These are phyloP conservation scores for Kalanchoe fedtschenkoi DNA, from an alignment of 164 flowering plant genomes.

Conservation along the genomic window DNA sequence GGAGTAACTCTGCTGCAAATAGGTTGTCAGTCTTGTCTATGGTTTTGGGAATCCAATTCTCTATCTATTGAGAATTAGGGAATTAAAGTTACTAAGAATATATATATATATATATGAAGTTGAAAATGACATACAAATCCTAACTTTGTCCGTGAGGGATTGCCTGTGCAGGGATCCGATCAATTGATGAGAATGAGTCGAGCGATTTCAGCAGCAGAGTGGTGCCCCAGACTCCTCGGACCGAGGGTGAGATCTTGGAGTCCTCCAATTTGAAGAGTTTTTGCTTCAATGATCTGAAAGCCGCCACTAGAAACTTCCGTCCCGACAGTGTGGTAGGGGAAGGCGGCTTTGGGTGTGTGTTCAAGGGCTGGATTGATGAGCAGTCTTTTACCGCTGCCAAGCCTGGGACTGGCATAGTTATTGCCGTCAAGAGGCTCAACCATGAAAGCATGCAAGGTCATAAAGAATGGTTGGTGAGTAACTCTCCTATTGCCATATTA, in stretches of 20 bases:
- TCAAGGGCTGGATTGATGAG: conserved; percentile 23
- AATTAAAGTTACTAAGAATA: too few relatives aligned
- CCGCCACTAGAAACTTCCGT: conserved; percentile 23
- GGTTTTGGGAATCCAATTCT: too few relatives aligned
- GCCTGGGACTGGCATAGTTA: conserved; percentile 17
- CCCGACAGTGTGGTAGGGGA: conserved; percentile 17
- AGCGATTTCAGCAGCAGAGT: too few relatives aligned
- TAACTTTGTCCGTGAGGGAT: too few relatives aligned
- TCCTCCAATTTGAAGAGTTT: conserved; percentile 19
- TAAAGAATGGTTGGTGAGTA: conserved; percentile 22
- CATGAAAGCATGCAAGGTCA: too few relatives aligned
- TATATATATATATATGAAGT: too few relatives aligned
- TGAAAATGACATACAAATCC: neutral
- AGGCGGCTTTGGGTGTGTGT: conserved; percentile 22
- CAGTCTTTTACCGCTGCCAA: conserved; percentile 11
- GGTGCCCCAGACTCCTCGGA: too few relatives aligned
- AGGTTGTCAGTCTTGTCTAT: too few relatives aligned
- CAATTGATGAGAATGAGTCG: too few relatives aligned
- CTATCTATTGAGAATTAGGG: too few relatives aligned
- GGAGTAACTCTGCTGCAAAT: too few relatives aligned
- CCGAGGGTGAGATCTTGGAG: conserved; percentile 21
- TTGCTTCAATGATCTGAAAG: conserved; percentile 13
- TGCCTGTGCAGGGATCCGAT: too few relatives aligned
- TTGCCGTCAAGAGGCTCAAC: conserved; percentile 22
- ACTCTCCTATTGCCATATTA: neutral